Evolutionary conservation across 257 asterid species (phyloP).

Genomic region (Solanum ahanhuiri): DNA sequence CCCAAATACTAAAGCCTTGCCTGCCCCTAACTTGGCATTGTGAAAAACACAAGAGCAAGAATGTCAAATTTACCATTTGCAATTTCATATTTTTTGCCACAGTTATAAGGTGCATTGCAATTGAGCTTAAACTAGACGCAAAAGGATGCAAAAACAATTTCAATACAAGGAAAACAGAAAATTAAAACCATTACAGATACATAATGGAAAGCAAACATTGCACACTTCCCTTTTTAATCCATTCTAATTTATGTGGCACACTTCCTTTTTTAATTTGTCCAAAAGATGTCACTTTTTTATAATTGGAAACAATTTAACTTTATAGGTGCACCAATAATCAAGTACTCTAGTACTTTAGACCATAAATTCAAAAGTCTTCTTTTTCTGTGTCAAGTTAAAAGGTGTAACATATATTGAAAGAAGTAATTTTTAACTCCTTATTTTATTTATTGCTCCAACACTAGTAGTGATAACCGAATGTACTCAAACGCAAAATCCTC

Average conservation of each 20-base stretch:
- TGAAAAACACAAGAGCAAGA: neutral
- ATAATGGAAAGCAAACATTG: neutral
- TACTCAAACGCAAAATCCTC: neutral
- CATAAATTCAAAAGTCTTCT: neutral
- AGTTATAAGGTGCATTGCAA: neutral
- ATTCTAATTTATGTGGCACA: neutral
- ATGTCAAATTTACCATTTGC: neutral
- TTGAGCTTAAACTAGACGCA: neutral
- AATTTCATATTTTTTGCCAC: neutral
- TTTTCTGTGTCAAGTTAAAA: too few species aligned
- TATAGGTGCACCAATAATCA: neutral
- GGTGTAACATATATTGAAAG: neutral
- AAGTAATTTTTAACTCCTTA: neutral
- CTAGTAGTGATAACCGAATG: neutral
- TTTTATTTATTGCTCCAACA: neutral
- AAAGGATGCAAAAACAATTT: neutral
- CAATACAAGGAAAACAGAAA: neutral
- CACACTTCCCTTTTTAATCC: neutral
- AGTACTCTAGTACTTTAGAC: too few species aligned
- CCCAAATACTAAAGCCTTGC: neutral
- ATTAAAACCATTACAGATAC: neutral
- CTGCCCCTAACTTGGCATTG: neutral
- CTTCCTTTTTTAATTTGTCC: neutral
- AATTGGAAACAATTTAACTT: too few species aligned
- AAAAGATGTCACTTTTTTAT: neutral